Conservation (phyloP, 2,329 filamentous ascomycete species). For the Trichoderma sp. region DNA sequence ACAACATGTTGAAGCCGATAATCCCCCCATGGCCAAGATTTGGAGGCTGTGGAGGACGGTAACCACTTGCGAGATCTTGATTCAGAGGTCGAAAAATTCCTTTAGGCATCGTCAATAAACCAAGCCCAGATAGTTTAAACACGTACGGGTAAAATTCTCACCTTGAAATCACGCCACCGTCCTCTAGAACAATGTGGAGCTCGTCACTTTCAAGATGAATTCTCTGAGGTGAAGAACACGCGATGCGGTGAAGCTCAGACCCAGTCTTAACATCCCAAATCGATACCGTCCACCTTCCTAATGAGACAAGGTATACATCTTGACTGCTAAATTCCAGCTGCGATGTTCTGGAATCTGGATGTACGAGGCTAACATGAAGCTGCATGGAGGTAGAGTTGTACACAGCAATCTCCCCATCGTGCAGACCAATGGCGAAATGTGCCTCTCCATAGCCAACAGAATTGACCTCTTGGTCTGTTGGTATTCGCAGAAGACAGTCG, state of each 20-base stretch:
- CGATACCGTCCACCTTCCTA: neutral
- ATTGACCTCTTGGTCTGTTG: neutral
- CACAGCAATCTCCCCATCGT: neutral
- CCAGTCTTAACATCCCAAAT: constrained; percentile 6
- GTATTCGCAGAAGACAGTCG: neutral
- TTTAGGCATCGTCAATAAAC: neutral
- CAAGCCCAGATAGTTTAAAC: neutral
- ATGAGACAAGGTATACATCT: neutral
- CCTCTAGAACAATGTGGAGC: neutral
- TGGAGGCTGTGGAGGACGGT: neutral
- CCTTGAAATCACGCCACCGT: neutral
- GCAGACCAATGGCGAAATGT: constrained; percentile 2
- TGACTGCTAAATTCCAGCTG: neutral
- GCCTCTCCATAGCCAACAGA: constrained; percentile 1
- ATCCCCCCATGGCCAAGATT: neutral
- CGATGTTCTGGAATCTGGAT: neutral
- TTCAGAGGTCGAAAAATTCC: neutral
- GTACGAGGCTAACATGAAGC: neutral
- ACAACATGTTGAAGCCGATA: neutral
- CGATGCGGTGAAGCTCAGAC: neutral
- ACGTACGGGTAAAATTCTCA: neutral
- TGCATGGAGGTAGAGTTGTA: neutral
- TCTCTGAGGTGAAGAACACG: neutral
- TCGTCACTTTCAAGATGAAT: neutral
- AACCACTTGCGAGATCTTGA: constrained; percentile 3